phyloP scores from a whole-genome alignment of 2,329 filamentous ascomycete genomes.

The Venturia carpophila region DNA sequence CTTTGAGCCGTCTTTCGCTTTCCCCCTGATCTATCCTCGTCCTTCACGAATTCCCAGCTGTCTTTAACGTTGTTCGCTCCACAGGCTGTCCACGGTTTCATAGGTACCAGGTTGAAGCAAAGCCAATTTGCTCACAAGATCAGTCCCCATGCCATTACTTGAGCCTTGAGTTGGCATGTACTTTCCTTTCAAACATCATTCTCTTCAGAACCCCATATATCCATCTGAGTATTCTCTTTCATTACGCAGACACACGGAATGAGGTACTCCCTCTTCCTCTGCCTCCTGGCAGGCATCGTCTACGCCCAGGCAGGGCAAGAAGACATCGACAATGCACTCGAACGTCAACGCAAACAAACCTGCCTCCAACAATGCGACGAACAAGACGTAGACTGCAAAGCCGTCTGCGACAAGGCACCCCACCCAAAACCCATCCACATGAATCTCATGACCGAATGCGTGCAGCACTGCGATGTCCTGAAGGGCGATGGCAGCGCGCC shows the following conservation, averaged over 20 bases:
- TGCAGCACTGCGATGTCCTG: conserved; percentile 38
- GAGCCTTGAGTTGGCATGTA: not conserved
- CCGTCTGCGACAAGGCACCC: conserved; percentile 44
- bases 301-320: not conserved
- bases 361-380: conserved; percentile 37
- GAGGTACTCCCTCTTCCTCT: not conserved
- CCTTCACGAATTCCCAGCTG: not conserved
- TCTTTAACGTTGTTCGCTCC: not conserved
- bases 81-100: not conserved
- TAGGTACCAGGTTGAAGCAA: not conserved
- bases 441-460: conserved; percentile 46
- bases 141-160: not conserved
- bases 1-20: not conserved
- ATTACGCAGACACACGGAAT: not conserved
- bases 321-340: not conserved
- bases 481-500: conserved; percentile 43
- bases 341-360: conserved; percentile 12
- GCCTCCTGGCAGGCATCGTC: not conserved
- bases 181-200: not conserved
- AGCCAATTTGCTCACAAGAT: not conserved
- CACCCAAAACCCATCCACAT: conserved; percentile 44
- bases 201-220: not conserved
- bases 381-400: conserved; percentile 44
- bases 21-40: not conserved
- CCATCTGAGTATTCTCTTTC: not conserved